phyloP scores from a whole-genome alignment of 331 rosid genomes.

The Cydonia oblonga region DNA sequence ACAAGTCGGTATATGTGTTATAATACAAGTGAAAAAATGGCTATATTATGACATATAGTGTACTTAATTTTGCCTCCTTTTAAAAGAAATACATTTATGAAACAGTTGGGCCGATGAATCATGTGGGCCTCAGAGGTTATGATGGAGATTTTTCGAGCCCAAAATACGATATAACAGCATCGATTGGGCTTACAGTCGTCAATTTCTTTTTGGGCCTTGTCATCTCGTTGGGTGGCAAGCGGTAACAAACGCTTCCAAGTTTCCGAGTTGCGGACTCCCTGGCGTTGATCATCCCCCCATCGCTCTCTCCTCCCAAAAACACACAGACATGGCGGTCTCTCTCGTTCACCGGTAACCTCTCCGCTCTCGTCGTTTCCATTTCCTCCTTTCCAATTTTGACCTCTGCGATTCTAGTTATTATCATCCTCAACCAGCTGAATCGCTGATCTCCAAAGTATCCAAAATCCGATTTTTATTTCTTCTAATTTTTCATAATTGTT shows the following conservation, averaged over 20 bases:
- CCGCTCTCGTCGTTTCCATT: not conserved
- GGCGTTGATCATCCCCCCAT: not conserved
- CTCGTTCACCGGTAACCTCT: not conserved
- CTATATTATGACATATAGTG: too few species aligned
- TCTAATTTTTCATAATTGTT: not conserved
- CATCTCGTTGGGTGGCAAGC: not conserved
- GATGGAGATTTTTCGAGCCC: too few species aligned
- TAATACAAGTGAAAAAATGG: too few species aligned
- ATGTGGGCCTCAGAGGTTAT: too few species aligned
- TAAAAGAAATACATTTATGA: too few species aligned
- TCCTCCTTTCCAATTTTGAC: not conserved
- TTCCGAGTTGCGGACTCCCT: not conserved
- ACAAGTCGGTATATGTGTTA: too few species aligned
- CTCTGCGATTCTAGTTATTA: not conserved
- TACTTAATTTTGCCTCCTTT: too few species aligned
- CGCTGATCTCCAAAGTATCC: slow-evolving; percentile 1
- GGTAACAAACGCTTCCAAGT: too few species aligned
- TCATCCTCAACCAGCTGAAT: not conserved
- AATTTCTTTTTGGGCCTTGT: not conserved
- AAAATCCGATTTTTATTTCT: not conserved
- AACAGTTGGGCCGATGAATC: too few species aligned
- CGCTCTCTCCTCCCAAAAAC: not conserved
- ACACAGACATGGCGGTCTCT: slow-evolving; percentile 2
- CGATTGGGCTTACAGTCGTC: not conserved
- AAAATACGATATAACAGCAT: too few species aligned